phyloP scores from a whole-genome alignment of 176 grass and related monocot species.

The Rhynchospora breviuscula region DNA sequence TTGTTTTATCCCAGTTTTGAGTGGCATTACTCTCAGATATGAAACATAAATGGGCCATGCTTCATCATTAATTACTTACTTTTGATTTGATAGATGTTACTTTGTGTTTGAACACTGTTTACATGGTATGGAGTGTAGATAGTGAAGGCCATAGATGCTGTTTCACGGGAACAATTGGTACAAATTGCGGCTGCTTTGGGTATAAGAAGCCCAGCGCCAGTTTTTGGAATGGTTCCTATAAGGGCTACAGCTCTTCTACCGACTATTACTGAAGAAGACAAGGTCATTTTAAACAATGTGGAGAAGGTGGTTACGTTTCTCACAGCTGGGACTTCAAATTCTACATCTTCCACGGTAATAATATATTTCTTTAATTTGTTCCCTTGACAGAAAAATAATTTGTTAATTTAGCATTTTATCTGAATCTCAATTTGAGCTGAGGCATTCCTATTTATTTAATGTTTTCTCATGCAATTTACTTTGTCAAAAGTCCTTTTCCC shows the following conservation, averaged over 20 bases:
- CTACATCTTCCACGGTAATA: conserved; percentile 50
- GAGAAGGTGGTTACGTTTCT: conserved; percentile 88
- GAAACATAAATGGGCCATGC: neutral
- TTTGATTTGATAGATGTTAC: conserved; percentile 1
- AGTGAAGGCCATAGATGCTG: conserved; percentile 94
- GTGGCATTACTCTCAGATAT: neutral
- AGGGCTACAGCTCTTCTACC: conserved; percentile 62
- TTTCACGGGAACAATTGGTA: conserved; percentile 86
- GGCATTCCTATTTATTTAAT: neutral
- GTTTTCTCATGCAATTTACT: neutral
- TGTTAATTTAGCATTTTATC: neutral
- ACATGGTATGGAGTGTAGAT: conserved; percentile 31
- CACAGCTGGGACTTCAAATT: conserved; percentile 49
- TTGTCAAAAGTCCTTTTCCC: neutral
- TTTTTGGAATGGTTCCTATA: conserved; percentile 81
- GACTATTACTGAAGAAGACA: conserved; percentile 87
- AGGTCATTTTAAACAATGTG: conserved; percentile 84
- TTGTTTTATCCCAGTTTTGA: neutral
- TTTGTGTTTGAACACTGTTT: conserved; percentile 10
- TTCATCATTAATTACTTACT: neutral
- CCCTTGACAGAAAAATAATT: neutral
- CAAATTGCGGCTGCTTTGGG: conserved; percentile 63
- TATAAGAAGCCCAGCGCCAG: conserved; percentile 45
- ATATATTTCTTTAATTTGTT: conserved; percentile 3
- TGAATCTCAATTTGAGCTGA: neutral